phyloP scores from a whole-genome alignment of 1,284 basidiomycete genomes.

The Cutaneotrichosporon spelunceum region DNA sequence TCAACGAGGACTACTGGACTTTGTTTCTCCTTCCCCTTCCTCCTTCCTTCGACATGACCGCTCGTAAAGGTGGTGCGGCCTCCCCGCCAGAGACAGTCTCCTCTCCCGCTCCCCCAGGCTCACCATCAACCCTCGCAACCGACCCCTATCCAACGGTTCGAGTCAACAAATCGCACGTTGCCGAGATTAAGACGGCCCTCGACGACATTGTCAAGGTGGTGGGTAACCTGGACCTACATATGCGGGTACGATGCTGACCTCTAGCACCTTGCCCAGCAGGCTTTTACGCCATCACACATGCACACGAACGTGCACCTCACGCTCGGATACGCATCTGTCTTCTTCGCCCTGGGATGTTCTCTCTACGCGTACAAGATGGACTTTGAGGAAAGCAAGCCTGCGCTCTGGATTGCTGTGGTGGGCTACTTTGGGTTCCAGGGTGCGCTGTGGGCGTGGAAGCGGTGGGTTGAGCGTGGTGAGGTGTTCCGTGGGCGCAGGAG shows the following conservation, averaged over 20 bases:
- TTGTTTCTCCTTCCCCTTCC: background rate
- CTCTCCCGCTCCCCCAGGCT: background rate
- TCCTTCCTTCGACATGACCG: background rate
- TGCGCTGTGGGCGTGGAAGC: slow-evolving; percentile 46
- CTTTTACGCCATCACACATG: slow-evolving; percentile 77
- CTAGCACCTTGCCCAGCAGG: slow-evolving; percentile 71
- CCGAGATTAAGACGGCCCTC: slow-evolving; percentile 82
- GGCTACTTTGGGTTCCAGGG: slow-evolving; percentile 40
- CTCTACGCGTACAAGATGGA: slow-evolving; percentile 77
- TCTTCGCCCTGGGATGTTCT: slow-evolving; percentile 72
- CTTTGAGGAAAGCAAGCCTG: slow-evolving; percentile 79
- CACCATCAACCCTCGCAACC: slow-evolving; percentile 24
- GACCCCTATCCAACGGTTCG: slow-evolving; percentile 57
- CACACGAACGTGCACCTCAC: slow-evolving; percentile 81
- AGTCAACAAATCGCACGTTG: slow-evolving; percentile 75
- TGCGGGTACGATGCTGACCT: slow-evolving; percentile 8
- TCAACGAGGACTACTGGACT: background rate
- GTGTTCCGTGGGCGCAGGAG: slow-evolving; percentile 49
- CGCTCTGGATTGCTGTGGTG: slow-evolving; percentile 71
- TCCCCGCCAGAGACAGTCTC: background rate
- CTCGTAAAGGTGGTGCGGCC: slow-evolving; percentile 1
- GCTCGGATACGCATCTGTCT: slow-evolving; percentile 76
- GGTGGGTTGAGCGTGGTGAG: slow-evolving; percentile 47
- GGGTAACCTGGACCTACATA: slow-evolving; percentile 45
- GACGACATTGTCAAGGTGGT: slow-evolving; percentile 88